phyloP scores from a whole-genome alignment of 768 basidiomycete genomes.

The Rubroboletus satanas region DNA sequence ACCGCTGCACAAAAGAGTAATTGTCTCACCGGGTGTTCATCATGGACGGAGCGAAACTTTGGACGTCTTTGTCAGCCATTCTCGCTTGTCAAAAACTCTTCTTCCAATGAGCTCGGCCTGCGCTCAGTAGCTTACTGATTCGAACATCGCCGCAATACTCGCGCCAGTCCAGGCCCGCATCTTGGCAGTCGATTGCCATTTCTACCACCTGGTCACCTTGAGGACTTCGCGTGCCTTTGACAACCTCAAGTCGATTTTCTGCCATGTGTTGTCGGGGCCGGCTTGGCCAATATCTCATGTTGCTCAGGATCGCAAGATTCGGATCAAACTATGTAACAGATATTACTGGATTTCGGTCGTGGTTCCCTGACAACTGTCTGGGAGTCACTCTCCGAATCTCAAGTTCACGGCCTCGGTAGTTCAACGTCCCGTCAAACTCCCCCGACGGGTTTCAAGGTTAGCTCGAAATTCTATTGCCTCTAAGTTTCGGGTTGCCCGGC shows the following conservation, averaged over 20 bases:
- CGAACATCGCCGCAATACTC: conserved; percentile 8
- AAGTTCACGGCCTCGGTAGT: neutral
- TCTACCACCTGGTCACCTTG: neutral
- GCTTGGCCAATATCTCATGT: neutral
- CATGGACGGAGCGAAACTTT: neutral
- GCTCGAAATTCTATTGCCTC: neutral
- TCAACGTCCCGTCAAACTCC: neutral
- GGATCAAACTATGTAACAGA: conserved; percentile 1
- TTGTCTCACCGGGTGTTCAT: conserved; percentile 4
- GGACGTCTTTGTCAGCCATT: conserved; percentile 2
- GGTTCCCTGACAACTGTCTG: neutral
- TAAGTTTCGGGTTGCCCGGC: neutral
- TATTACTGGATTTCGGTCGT: neutral
- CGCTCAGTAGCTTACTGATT: neutral
- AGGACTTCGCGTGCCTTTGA: neutral
- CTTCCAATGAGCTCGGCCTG: neutral
- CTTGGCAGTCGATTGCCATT: neutral
- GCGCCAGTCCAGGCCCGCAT: neutral
- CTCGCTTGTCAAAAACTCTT: neutral
- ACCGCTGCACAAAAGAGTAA: conserved; percentile 7
- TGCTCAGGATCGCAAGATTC: neutral
- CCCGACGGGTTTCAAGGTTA: neutral
- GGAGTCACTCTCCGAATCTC: neutral
- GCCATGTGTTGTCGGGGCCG: conserved; percentile 2
- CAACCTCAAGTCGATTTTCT: neutral